Conservation (phyloP, 2,329 filamentous ascomycete genomes). For the Xylaria sp. region DNA sequence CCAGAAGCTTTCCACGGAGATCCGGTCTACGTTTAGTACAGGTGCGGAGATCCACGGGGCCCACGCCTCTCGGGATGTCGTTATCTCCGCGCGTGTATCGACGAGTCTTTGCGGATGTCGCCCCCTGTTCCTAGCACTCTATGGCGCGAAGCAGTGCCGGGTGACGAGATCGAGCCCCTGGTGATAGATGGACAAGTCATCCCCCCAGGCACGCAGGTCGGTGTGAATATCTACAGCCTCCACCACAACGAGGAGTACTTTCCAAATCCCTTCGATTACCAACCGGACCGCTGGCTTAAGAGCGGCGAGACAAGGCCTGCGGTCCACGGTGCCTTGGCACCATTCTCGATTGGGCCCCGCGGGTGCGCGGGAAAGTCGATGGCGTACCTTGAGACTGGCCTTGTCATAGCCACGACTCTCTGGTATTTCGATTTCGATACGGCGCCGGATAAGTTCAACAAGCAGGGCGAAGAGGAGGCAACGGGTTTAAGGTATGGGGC, state of each 20-base stretch:
- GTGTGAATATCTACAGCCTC: not conserved
- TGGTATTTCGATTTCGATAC: not conserved
- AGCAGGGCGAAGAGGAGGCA: not conserved
- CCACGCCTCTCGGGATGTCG: not conserved
- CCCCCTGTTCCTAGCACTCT: not conserved
- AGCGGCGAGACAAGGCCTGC: not conserved
- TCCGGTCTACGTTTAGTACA: no score
- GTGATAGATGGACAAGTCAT: not conserved
- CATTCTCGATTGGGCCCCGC: not conserved
- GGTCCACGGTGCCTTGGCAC: not conserved
- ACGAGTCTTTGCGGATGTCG: not conserved
- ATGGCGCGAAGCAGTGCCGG: not conserved
- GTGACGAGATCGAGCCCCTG: not conserved
- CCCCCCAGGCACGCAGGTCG: not conserved
- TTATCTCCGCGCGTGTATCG: not conserved
- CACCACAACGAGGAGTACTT: constrained; percentile 2
- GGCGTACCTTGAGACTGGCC: not conserved
- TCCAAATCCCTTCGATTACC: not conserved
- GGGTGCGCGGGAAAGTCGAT: not conserved
- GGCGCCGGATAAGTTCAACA: not conserved
- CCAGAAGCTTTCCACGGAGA: not conserved
- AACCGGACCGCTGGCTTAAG: not conserved
- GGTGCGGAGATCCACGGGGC: no score
- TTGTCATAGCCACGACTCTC: not conserved
- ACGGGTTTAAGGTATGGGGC: no score